Base-by-base conservation (phyloP, 805 yeast genomes). In the Lachancea meyersii region DNA sequence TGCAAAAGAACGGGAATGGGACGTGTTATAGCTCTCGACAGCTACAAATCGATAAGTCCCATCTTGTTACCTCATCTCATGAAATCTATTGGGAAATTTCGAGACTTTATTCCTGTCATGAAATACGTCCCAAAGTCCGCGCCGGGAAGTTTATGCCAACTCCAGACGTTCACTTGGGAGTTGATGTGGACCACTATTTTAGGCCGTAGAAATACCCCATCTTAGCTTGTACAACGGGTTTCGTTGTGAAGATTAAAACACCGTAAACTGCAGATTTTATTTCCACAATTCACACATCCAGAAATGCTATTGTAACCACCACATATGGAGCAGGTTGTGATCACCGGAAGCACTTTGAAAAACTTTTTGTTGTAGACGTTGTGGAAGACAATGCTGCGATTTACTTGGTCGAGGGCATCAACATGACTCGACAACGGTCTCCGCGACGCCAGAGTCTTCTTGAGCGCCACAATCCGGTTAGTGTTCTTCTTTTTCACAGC, bases 251-350 rank as follows among this genome's bases (percentile, higher is more conserved):
- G 34, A 28, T 49, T 57, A 33, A 49, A 61, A 45, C 67, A 62
- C 14, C 49, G 52, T 16, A 62, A 46, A 7, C 62, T 59, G 41
- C 67, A 62, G 14, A 62, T 53, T 39, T 61, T 62, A 41, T 55
- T 58, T 3, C 53, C 52, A 47, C 67, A 62, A 16, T 51, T 50
- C 3, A 58, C 63, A 42, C 66, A 61, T 18, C 64, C 55, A 3
- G 65, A 54, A 17, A 60, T 50, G 38, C 63, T 55, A 22, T 54
- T 55, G 46, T 53, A 53, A 13, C 60, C 62, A 38, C 65, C 65
- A 41, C 65, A 63, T 2, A 61, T 57, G 20, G 67, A 61, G 48
- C 67, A 62, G 22, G 55, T 53, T 1, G 60, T 60, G 23, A 61
- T 60, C 23, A 61, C 48, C 3, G 64, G 63, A 13, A 61, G 44